Conservation (phyloP, 2,329 filamentous ascomycete genomes). For the Aspergillus sp. region DNA sequence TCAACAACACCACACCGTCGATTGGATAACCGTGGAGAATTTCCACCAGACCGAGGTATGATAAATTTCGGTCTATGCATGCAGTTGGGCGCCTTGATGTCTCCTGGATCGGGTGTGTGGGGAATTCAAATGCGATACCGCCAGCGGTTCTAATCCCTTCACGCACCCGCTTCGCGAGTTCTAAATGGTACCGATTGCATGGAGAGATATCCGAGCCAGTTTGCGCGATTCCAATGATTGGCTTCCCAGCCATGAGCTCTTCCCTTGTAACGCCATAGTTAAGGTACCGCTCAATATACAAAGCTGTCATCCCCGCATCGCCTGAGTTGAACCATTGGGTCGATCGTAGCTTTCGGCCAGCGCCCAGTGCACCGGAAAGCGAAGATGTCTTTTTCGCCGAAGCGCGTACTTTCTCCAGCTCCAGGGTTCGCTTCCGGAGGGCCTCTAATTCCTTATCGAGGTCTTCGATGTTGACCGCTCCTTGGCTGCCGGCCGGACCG, state of each 20-base stretch:
- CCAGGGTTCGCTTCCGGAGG: slow-evolving; percentile 37
- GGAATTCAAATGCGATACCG: slow-evolving; percentile 53
- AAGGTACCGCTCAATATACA: slow-evolving; percentile 53
- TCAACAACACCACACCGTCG: slow-evolving; percentile 53
- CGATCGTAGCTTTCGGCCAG: slow-evolving; percentile 39
- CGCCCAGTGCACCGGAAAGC: slow-evolving; percentile 2
- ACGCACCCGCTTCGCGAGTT: slow-evolving; percentile 51
- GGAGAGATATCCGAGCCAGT: slow-evolving; percentile 52
- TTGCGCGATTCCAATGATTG: slow-evolving; percentile 55
- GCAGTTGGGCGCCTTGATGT: slow-evolving; percentile 49
- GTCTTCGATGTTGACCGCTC: slow-evolving; percentile 40
- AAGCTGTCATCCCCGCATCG: slow-evolving; percentile 45
- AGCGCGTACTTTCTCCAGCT: slow-evolving; percentile 36
- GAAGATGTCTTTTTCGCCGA: slow-evolving; percentile 22
- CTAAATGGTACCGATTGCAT: slow-evolving; percentile 52
- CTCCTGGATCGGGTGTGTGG: slow-evolving; percentile 55
- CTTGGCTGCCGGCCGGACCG: slow-evolving; percentile 17
- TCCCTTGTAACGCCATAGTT: slow-evolving; percentile 52
- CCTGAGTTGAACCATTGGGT: slow-evolving; percentile 46
- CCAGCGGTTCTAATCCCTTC: slow-evolving; percentile 52
- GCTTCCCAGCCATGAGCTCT: slow-evolving; percentile 51
- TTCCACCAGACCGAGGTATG: slow-evolving; percentile 51
- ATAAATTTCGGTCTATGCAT: slow-evolving; percentile 51
- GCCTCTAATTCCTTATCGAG: slow-evolving; percentile 41
- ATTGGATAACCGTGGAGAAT: slow-evolving; percentile 50